Percentiles rank a stretch among this genome's conserved stretches.
phyloP scores from a whole-genome alignment of 345 rosid genomes.

The Corymbia maculata region DNA sequence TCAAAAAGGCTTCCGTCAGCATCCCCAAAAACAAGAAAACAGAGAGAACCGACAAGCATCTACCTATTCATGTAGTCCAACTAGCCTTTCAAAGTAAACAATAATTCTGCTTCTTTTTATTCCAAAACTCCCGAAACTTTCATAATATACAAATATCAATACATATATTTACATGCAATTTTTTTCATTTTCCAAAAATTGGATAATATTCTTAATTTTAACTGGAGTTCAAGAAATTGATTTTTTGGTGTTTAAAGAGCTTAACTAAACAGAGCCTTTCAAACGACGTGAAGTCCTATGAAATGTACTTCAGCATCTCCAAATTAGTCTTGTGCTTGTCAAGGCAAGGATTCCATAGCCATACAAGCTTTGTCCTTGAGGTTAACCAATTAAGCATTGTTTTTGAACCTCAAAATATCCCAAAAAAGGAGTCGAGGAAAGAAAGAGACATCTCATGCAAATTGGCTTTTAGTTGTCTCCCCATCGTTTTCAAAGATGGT shows the following conservation, averaged over 20 bases:
- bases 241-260: background rate
- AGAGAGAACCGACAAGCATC: background rate
- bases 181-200: background rate
- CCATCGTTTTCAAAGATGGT: background rate
- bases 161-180: background rate
- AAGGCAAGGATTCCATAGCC: background rate
- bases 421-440: background rate
- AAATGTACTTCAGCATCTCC: background rate
- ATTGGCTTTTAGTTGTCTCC: background rate
- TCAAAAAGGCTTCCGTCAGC: background rate
- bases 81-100: too few species aligned
- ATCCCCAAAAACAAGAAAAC: background rate
- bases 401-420: background rate
- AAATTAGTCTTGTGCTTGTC: background rate
- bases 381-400: background rate
- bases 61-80: background rate
- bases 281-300: background rate
- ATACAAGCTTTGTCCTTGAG: background rate
- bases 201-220: background rate
- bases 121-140: background rate
- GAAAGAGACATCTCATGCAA: background rate
- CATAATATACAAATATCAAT: background rate
- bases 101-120: background rate
- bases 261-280: background rate
- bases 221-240: background rate